Evolutionary conservation across 305 asterid species (phyloP), one percentile per base, ranked within the genome.

Genomic region (Fraxinus baroniana): DNA sequence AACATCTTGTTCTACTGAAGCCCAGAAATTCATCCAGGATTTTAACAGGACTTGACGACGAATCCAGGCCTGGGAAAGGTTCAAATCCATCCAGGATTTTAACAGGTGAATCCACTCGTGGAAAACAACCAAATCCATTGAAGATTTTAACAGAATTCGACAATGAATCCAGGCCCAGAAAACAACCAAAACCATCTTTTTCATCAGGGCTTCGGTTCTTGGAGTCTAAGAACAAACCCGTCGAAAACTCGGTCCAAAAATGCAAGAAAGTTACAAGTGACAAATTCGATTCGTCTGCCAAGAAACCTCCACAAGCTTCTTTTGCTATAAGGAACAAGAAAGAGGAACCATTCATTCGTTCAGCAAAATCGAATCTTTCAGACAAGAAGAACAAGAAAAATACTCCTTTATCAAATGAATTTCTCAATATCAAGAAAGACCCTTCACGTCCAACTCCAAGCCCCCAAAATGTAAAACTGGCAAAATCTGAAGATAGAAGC

Each of bases 331-430:
- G 87, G 72, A 89, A 82, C 83, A 91, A 90, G 87, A 91, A 86
- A 76, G 89, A 90, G 37, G 98, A 93, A 70, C 81, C 88, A 2
- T 91, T 87, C 77, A 83, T 94, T 78, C 89, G 89, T 41, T 74
- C 95, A 35, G 46, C 88, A 39, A 77, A 87, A 37, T 24, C 86
- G 33, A 84, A 79, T 73, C 79, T 82, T 20, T 8, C 55, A n/a
- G 87, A 87, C 44, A 91, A 86, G 84, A 90, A 84, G 26, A 75
- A 79, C 85, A 90, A 86, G 86, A 90, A 88, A 85, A 84, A 28
- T 68, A 28, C 88, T 73, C 88, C 92, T 75, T 84, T 93, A 80
- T 92, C 97, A 24, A 89, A 78, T 81, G 92, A 93, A 37, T 82
- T 87, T 79, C 62, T 88, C 15, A 85, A 82, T 79, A 79, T 73